Evolutionary conservation across 176 grass and related monocot genomes (phyloP), one percentile per base, ranked within the genome.

Genomic region (Aegilops speltoides): DNA sequence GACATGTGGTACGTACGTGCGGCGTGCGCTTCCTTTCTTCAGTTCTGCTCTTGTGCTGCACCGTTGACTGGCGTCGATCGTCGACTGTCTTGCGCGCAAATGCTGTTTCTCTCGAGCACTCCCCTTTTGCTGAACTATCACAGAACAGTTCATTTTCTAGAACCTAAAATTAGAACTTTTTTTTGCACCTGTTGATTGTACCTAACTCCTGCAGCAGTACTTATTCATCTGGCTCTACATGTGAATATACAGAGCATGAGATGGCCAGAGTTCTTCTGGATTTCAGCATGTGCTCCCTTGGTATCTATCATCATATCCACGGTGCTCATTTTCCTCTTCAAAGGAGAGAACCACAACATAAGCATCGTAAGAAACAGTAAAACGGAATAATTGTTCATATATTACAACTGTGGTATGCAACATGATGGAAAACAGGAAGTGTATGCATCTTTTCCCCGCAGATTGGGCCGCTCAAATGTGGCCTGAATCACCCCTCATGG

Each of bases 391-490:
- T 10, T 73, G 12, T 64, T 76, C 5, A 7, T 29, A 28, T 76
- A 19, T 54, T 83, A n/a, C 38, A 45, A 37, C 14, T 75, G 0
- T 78, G 29, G 29, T 71, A 74, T 81, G 62, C 68, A 74, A 36
- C 61, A 36, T 46, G 22, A 19, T 88, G 68, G 10, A 10, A 77
- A 32, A 57, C 64, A 54, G 62, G 20, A 13, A 34, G 43, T 79
- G 23, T 24, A 26, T 78, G 6, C 28, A 60, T 72, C 2, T 45
- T 86, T 48, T 61, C 11, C 0, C 64, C 65, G 20, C 74, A 98
- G 96, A 98, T 98, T 46, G 96, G 96, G 36, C 68, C 92, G 36
- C 78, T 98, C 64, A 98, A 94, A 74, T 83, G 90, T 79, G 93
- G 96, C 16, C 73, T 98, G 36, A 98, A 98, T 68, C 80, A 81